Evolutionary conservation across 169 alveolate genomes (phyloP), one percentile per base, ranked within the genome.

Genomic region (Eimeria sp.): DNA sequence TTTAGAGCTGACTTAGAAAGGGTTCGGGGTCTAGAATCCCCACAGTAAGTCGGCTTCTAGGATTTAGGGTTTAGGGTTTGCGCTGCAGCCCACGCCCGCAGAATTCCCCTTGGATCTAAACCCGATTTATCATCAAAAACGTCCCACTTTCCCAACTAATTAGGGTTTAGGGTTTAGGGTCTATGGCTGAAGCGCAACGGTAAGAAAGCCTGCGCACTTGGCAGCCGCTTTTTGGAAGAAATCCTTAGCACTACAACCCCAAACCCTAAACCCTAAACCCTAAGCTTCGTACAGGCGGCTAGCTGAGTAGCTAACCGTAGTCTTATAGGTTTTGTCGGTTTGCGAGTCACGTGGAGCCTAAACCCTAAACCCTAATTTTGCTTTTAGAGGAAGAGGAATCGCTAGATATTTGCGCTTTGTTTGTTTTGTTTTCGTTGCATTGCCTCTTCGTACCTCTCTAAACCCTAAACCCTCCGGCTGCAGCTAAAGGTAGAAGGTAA

Each of bases 121-220:
- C 27, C 9, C 70, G 20, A 5, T 0, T 14, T 61, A 18, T 61
- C 70, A 3, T 3, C n/a, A 61, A 5, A 61, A 61, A n/a, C n/a
- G 20, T 3, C 16, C 20, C 61, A 1, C 10, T 14, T 54, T 7
- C 0, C 10, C 61, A 54, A 3, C 16, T 54, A 14, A 54, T 61
- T 61, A 61, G 70, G 70, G 70, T 61, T 61, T 61, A 61, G 70
- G 70, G 70, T 61, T 61, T 61, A 61, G 70, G 70, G 70, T 61
- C 5, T 61, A 61, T 3, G 70, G 70, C 20, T 61, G 11, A 61
- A 25, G 70, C 7, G 70, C 40, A 34, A 34, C 40, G 2, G 40
- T 34, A 34, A 34, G 2, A 34, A 34, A 34, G 3, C 40, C 40
- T 2, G 40, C 2, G 40, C 40, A 34, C 3, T 34, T 34, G 40